These are phyloP conservation scores for Chlamydomonas sp. DNA, from an alignment of 139 green algal genomes.

Conservation along the genomic window DNA sequence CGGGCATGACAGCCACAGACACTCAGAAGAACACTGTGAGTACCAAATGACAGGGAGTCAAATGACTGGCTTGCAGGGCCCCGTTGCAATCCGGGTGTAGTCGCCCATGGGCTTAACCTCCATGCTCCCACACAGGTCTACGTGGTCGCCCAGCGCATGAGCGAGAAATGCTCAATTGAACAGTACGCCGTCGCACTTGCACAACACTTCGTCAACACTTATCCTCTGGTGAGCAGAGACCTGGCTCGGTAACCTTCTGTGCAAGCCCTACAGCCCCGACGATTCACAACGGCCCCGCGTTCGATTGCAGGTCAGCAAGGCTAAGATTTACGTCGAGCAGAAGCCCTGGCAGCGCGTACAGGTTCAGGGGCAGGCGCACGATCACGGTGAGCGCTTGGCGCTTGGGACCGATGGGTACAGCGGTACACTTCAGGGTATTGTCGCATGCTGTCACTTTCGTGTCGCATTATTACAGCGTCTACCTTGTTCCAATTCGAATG, in stretches of 20 bases:
- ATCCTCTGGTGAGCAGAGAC: constrained; percentile 61
- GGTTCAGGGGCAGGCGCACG: constrained; percentile 67
- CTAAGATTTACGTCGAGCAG: constrained; percentile 89
- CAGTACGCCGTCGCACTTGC: constrained; percentile 90
- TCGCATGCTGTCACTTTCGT: too few species aligned
- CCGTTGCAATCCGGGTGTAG: background rate
- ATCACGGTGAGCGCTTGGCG: constrained; percentile 71
- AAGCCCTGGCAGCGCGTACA: constrained; percentile 83
- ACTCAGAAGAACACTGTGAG: constrained; percentile 93
- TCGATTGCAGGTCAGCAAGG: constrained; percentile 74
- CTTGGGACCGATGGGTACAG: background rate
- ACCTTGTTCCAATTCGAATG: background rate
- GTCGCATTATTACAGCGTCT: too few species aligned
- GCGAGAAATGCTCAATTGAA: constrained; percentile 76
- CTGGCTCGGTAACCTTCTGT: background rate
- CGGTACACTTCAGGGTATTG: background rate
- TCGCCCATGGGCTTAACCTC: background rate
- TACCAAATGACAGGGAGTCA: background rate
- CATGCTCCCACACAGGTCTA: constrained; percentile 73
- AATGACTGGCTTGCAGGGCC: background rate
- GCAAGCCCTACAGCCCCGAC: background rate
- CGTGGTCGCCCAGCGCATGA: constrained; percentile 81
- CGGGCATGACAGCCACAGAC: constrained; percentile 93
- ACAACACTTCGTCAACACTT: constrained; percentile 87
- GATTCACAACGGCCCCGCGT: background rate